Evolutionary conservation across 257 asterid species (phyloP).

Genomic region (Solanum tarapatanum): DNA sequence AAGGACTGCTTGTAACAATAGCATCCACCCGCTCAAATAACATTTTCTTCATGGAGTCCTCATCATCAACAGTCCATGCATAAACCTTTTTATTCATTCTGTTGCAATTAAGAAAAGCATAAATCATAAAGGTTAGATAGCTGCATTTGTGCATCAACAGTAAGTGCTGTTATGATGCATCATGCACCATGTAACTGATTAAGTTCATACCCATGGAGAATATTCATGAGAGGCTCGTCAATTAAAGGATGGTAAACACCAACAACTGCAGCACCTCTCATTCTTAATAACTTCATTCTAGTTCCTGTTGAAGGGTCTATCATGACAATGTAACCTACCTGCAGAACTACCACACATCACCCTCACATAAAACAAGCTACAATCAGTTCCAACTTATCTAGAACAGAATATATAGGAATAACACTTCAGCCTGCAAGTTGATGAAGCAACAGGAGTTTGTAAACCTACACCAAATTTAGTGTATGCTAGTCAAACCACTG

Average conservation of each 20-base stretch:
- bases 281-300: conserved; percentile 54
- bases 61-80: conserved; percentile 89
- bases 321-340: conserved; percentile 97
- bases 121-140: background rate
- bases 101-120: conserved; percentile 6
- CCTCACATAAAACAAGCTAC: background rate
- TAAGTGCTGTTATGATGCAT: background rate
- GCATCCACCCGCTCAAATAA: conserved; percentile 64
- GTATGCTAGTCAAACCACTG: background rate
- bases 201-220: conserved; percentile 56
- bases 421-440: background rate
- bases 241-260: conserved; percentile 88
- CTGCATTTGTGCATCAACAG: background rate
- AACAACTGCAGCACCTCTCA: conserved; percentile 73
- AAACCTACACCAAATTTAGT: background rate
- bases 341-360: conserved; percentile 15
- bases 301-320: conserved; percentile 51
- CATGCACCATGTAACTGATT: background rate
- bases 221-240: conserved; percentile 58
- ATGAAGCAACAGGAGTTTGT: background rate
- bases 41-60: conserved; percentile 60
- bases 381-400: background rate
- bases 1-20: conserved; percentile 72
- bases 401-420: background rate
- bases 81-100: conserved; percentile 83